Conservation (phyloP, 2,329 filamentous ascomycete genomes). For the Aspergillaceae sp. region DNA sequence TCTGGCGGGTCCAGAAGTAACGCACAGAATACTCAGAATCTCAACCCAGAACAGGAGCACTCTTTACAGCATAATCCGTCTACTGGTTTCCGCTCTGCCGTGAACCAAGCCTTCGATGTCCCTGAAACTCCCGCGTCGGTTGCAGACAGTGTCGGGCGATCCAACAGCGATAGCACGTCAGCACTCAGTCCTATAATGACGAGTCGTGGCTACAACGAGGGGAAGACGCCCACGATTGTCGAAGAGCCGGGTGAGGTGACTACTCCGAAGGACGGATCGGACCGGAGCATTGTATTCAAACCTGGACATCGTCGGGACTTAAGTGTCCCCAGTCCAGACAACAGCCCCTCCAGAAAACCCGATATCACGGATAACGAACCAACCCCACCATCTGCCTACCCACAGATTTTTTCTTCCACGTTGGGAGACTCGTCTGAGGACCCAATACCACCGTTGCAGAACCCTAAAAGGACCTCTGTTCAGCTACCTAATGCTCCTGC, state of each 20-base stretch:
- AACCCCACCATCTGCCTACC: constrained; percentile 36
- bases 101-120: constrained; percentile 58
- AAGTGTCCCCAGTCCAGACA: constrained; percentile 49
- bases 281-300: constrained; percentile 35
- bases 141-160: constrained; percentile 47
- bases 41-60: constrained; percentile 7
- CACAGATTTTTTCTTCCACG: constrained; percentile 34
- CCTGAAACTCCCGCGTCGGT: constrained; percentile 46
- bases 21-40: constrained; percentile 9
- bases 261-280: constrained; percentile 11
- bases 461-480: constrained; percentile 3
- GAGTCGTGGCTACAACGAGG: constrained; percentile 28
- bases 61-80: constrained; percentile 46
- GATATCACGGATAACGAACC: constrained; percentile 39
- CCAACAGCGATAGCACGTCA: constrained; percentile 55
- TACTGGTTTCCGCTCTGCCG: constrained; percentile 50
- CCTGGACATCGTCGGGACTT: constrained; percentile 50
- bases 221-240: constrained; percentile 46
- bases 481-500: constrained; percentile 4
- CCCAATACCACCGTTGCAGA: constrained; percentile 3
- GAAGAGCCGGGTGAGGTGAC: constrained; percentile 42
- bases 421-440: constrained; percentile 18
- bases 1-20: constrained; percentile 8
- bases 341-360: constrained; percentile 54
- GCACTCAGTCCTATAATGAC: constrained; percentile 58